Evolutionary conservation across 192 early-diverging fungal genomes (phyloP).

Genomic region (Chytriomyces hyalinus): DNA sequence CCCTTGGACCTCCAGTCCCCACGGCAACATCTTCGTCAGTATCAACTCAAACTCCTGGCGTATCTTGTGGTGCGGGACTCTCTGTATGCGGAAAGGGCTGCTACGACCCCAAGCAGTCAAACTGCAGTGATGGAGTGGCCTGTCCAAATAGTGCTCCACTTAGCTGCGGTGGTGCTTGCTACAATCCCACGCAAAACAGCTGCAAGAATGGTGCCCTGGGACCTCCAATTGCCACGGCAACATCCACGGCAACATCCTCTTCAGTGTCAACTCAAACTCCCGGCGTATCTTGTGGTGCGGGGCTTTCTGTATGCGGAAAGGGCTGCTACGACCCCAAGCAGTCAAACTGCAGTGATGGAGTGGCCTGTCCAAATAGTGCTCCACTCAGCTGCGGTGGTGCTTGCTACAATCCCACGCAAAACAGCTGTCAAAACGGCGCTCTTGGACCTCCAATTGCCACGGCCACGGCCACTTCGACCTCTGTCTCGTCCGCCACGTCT

Average conservation of each 20-base stretch:
- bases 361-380: background rate
- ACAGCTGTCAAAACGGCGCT: no score
- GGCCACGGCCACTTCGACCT: no score
- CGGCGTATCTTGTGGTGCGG: background rate
- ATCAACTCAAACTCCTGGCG: background rate
- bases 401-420: no score
- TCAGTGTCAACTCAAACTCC: background rate
- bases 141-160: background rate
- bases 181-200: no score
- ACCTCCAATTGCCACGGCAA: no score
- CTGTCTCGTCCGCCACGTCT: no score
- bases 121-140: background rate
- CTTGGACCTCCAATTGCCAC: no score
- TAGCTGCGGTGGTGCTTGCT: no score
- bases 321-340: background rate
- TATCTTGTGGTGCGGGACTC: background rate
- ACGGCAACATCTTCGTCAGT: background rate
- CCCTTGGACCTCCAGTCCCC: background rate
- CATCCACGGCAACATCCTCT: background rate
- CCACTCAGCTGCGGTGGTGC: background rate
- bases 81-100: background rate
- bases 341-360: background rate
- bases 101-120: background rate
- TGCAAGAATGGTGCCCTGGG: no score
- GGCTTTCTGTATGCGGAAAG: background rate